Evolutionary conservation across 2,329 filamentous ascomycete species (phyloP).

Genomic region (Aspergillus spinulosporus): DNA sequence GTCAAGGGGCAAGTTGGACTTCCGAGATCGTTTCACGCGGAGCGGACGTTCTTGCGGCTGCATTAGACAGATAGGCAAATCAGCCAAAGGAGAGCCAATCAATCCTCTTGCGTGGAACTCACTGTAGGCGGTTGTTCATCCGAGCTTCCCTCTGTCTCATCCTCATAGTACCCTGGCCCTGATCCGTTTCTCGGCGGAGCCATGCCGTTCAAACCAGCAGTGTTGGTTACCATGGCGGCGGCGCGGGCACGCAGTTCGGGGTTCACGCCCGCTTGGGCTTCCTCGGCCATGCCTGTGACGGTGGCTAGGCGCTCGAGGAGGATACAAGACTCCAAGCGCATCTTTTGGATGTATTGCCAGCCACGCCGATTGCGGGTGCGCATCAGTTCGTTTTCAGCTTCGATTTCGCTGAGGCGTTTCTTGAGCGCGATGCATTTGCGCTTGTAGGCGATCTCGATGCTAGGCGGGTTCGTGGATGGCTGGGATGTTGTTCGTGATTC

Average conservation of each 20-base stretch:
- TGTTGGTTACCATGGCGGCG: slow-evolving; percentile 33
- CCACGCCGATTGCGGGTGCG: slow-evolving; percentile 76
- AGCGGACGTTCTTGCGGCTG: slow-evolving; percentile 51
- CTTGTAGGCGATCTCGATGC: slow-evolving; percentile 93
- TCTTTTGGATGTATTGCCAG: slow-evolving; percentile 83
- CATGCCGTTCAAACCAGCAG: slow-evolving; percentile 27
- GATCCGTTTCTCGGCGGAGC: slow-evolving; percentile 17
- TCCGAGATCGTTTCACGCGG: slow-evolving; percentile 45
- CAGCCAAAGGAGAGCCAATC: slow-evolving; percentile 18
- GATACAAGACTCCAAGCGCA: slow-evolving; percentile 64
- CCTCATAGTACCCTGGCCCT: slow-evolving; percentile 36
- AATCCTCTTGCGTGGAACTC: background rate
- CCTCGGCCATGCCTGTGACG: slow-evolving; percentile 45
- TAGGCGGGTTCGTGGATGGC: slow-evolving; percentile 66
- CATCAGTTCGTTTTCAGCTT: slow-evolving; percentile 84
- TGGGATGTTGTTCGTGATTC: slow-evolving; percentile 29
- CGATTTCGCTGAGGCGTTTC: slow-evolving; percentile 85
- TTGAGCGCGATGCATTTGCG: slow-evolving; percentile 95
- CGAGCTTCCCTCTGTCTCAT: slow-evolving; percentile 47
- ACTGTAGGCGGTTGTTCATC: slow-evolving; percentile 48
- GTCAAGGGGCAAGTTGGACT: slow-evolving; percentile 34
- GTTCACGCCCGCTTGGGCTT: slow-evolving; percentile 35
- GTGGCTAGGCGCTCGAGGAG: slow-evolving; percentile 44
- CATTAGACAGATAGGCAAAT: slow-evolving; percentile 2
- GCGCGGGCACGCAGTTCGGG: slow-evolving; percentile 41